Conservation (phyloP, 805 yeast genomes). For the Kodamaea kaohsiungensis region DNA sequence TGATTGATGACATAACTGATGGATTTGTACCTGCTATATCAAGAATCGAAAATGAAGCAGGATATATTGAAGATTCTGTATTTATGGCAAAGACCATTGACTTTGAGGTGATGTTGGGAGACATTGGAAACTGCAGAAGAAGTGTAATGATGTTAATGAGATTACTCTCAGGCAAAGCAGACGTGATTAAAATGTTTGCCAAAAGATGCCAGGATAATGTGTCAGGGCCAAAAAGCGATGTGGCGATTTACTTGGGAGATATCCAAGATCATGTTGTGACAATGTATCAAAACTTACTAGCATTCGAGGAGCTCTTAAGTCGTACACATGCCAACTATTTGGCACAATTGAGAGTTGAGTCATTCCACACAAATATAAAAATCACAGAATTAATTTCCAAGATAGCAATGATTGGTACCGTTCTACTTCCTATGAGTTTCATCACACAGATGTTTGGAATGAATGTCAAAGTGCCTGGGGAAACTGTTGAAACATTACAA, state of each 20-base stretch:
- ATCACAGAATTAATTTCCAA: slow-evolving; percentile 86
- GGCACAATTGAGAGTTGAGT: slow-evolving; percentile 92
- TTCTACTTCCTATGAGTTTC: slow-evolving; percentile 85
- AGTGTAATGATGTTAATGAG: slow-evolving; percentile 93
- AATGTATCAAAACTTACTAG: slow-evolving; percentile 86
- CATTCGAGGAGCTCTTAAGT: slow-evolving; percentile 91
- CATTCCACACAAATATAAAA: slow-evolving; percentile 80
- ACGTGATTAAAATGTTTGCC: slow-evolving; percentile 93
- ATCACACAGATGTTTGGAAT: slow-evolving; percentile 93
- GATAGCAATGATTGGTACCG: slow-evolving; percentile 87
- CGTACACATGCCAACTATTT: slow-evolving; percentile 89
- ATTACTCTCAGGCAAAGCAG: slow-evolving; percentile 89
- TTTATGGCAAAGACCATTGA: slow-evolving; percentile 51
- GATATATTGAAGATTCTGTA: slow-evolving; percentile 82
- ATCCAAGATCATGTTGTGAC: slow-evolving; percentile 96
- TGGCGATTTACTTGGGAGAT: slow-evolving; percentile 81
- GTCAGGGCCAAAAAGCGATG: slow-evolving; percentile 2
- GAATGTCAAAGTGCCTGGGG: slow-evolving; percentile 90
- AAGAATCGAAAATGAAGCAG: slow-evolving; percentile 77
- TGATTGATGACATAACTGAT: slow-evolving; percentile 83
- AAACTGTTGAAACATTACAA: slow-evolving; percentile 15
- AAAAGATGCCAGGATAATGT: slow-evolving; percentile 79
- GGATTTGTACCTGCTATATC: slow-evolving; percentile 82
- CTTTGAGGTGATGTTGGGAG: slow-evolving; percentile 70
- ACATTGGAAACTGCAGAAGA: slow-evolving; percentile 78